A percentile compares a stretch with the other conserved stretches of the same genome.
phyloP scores from a whole-genome alignment of 805 yeast genomes.

The Metschnikowia orientalis region DNA sequence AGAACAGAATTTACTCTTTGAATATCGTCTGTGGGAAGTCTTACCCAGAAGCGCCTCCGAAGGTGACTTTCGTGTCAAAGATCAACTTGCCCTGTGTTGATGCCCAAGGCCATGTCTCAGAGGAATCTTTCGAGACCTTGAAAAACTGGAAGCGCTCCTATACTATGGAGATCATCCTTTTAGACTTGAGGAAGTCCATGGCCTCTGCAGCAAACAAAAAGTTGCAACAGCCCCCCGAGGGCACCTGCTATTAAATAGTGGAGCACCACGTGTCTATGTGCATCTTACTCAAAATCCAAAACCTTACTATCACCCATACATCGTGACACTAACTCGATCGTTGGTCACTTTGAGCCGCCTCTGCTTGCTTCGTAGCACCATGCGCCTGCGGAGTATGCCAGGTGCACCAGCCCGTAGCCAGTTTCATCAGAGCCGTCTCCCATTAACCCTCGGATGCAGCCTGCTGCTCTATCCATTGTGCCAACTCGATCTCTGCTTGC shows the following conservation, averaged over 20 bases:
- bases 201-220: constrained; percentile 78
- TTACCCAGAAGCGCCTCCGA: constrained; percentile 90
- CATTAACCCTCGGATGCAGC: constrained; percentile 2
- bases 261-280: too few species aligned
- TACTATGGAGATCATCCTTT: constrained; percentile 87
- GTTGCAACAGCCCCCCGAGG: constrained; percentile 89
- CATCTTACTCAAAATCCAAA: too few species aligned
- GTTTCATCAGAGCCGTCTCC: not conserved
- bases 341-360: too few species aligned
- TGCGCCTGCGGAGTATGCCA: too few species aligned
- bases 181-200: constrained; percentile 84
- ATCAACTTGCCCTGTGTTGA: constrained; percentile 93
- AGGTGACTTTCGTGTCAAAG: constrained; percentile 72
- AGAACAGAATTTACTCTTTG: constrained; percentile 86
- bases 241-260: constrained; percentile 52
- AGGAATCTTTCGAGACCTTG: constrained; percentile 56
- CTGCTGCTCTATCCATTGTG: constrained; percentile 26
- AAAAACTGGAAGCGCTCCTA: constrained; percentile 84
- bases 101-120: constrained; percentile 47
- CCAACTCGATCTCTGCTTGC: constrained; percentile 36
- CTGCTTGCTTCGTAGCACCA: too few species aligned
- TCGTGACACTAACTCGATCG: too few species aligned
- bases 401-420: not conserved
- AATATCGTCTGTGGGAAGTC: constrained; percentile 74
- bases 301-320: too few species aligned